phyloP scores from a whole-genome alignment of 805 yeast species.

The Metschnikowia shivogae region DNA sequence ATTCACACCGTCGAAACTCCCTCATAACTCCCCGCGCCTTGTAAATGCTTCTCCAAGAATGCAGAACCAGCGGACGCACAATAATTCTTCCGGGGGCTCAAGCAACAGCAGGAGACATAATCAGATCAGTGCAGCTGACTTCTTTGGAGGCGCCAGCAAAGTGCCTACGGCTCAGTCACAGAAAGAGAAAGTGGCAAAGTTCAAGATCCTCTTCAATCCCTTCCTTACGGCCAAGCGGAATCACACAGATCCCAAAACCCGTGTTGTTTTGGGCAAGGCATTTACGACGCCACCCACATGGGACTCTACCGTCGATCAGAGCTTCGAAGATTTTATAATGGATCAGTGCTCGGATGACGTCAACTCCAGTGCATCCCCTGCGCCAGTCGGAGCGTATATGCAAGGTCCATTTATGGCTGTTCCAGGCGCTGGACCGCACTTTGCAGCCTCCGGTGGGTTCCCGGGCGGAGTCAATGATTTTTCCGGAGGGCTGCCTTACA shows the following conservation, averaged over 20 bases:
- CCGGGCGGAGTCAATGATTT: slow-evolving; percentile 18
- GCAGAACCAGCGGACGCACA: slow-evolving; percentile 29
- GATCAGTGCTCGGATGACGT: slow-evolving; percentile 18
- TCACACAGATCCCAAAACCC: slow-evolving; percentile 18
- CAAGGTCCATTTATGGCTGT: slow-evolving; percentile 27
- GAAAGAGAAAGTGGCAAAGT: slow-evolving; percentile 30
- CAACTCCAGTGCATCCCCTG: slow-evolving; percentile 10
- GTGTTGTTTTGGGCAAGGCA: slow-evolving; percentile 51
- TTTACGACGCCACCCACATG: slow-evolving; percentile 77
- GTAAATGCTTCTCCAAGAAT: slow-evolving; percentile 34
- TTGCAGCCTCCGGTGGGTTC: slow-evolving; percentile 16
- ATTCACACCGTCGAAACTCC: slow-evolving; percentile 49
- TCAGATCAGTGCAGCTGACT: slow-evolving; percentile 39
- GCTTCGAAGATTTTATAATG: slow-evolving; percentile 52
- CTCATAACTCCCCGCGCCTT: slow-evolving; percentile 26
- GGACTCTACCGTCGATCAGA: slow-evolving; percentile 55
- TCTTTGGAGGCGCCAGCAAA: slow-evolving; percentile 37
- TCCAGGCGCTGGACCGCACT: slow-evolving; percentile 19
- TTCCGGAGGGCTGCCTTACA: slow-evolving; percentile 26
- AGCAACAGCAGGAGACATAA: slow-evolving; percentile 27
- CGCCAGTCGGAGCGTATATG: slow-evolving; percentile 24
- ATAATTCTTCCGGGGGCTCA: slow-evolving; percentile 17
- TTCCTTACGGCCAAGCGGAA: slow-evolving; percentile 43
- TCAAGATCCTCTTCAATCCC: slow-evolving; percentile 48
- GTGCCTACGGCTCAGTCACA: slow-evolving; percentile 38